Percentiles rank a stretch among this genome's conserved stretches.
Evolutionary conservation across 1,139 yeast species (phyloP).

Genomic region (Blastobotrys elegans): DNA sequence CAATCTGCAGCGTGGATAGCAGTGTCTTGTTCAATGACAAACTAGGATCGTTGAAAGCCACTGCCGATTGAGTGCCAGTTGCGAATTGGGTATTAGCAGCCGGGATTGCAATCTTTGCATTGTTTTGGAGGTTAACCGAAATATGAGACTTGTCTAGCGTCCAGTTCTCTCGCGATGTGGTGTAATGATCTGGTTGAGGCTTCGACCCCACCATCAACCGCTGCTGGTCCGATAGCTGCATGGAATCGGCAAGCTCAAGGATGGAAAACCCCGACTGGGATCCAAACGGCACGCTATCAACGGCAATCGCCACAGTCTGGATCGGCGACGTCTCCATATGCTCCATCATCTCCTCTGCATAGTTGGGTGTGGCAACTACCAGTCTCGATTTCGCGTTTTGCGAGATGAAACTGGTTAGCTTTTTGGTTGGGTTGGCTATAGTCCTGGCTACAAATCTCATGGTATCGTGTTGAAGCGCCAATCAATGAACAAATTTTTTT

Average conservation of each 20-base stretch:
- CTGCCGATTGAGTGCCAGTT: constrained; percentile 28
- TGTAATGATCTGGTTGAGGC: constrained; percentile 13
- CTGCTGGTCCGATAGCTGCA: constrained; percentile 22
- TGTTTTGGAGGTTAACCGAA: constrained; percentile 17
- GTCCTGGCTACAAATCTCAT: constrained; percentile 12
- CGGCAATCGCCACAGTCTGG: constrained; percentile 29
- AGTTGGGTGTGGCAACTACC: constrained; percentile 30
- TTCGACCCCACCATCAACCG: constrained; percentile 11
- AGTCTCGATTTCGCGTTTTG: constrained; percentile 16
- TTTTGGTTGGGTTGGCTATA: constrained; percentile 20
- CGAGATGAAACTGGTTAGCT: constrained; percentile 18
- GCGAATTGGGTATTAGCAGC: constrained; percentile 35
- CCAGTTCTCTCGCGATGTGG: constrained; percentile 27
- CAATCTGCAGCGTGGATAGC: constrained; percentile 16
- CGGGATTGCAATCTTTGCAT: constrained; percentile 23
- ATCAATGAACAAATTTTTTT: no score
- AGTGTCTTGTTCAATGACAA: constrained; percentile 18
- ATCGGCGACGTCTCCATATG: constrained; percentile 6
- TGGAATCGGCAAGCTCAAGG: constrained; percentile 20
- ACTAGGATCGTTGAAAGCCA: constrained; percentile 20
- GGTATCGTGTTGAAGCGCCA: no score
- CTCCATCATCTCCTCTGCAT: constrained; percentile 16
- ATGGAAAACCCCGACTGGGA: constrained; percentile 31
- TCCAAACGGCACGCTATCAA: constrained; percentile 33
- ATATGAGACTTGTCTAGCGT: constrained; percentile 22